Base-by-base conservation (phyloP, 2,329 filamentous ascomycete genomes). In the Colletotrichum scovillei region DNA sequence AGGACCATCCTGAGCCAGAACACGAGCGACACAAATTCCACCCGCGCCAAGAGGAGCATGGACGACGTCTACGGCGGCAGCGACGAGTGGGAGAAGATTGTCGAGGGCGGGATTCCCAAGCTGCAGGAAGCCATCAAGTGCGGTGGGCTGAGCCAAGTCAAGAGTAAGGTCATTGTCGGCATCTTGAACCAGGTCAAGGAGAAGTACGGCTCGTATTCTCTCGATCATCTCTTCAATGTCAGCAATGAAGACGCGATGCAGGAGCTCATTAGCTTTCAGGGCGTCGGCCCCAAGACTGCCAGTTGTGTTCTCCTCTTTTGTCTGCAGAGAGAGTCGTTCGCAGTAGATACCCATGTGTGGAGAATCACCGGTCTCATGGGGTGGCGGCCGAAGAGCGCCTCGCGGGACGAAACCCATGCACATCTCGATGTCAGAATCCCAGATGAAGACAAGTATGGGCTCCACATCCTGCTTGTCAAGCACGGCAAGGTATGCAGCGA, bases 81-180 rank as follows among this genome's bases (percentile, higher is more conserved):
- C 76, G 84, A 86, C 72, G 77, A 79, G 32, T 88, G 86, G 86
- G 82, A 80, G 0, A 80, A 77, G 49, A 84, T 88, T 63, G 84
- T 78, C 5, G 74, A 73, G 1, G 85, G 85, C 46, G 84, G 86
- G 0, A 79, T 80, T 55, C 74, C 79, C 16, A 82, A 81, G 75
- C 80, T 88, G 6, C 81, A 86, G 73, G 86, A 91, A 76, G 90
- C 93, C 0, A 95, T 95, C 78, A 90, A 91, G 79, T 87, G 87
- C 28, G 94, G 94, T 35, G 94, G 94, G 0, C 84, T 96, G 1
- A 92, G 91, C 16, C 88, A 89, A 46, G 86, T 90, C n/a, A 97
- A 96, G 82, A 93, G 91, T 78, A 91, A 89, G 71, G 90, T 92
- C 76, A 94, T 96, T 76, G 90, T 95, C 76, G 82, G 84, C 46